Evolutionary conservation across 164 flowering plant genomes (phyloP).

Genomic region (Brasenia schreberi): DNA sequence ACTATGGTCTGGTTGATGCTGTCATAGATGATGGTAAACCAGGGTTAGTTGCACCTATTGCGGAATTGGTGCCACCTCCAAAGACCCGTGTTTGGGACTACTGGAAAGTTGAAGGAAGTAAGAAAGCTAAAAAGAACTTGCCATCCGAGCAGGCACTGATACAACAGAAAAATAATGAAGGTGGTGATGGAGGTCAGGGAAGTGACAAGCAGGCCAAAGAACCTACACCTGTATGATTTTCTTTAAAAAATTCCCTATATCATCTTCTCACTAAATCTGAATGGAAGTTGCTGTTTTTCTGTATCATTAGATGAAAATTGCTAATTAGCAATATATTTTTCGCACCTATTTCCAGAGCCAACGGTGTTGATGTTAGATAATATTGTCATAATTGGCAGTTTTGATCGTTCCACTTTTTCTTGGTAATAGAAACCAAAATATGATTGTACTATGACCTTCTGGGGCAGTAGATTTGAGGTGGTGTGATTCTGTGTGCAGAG

Average conservation of each 20-base stretch:
- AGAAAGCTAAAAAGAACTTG: conserved; percentile 38
- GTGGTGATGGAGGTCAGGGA: conserved; percentile 17
- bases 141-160: conserved; percentile 60
- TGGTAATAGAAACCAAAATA: neutral
- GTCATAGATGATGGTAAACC: conserved; percentile 94
- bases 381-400: neutral
- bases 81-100: conserved; percentile 45
- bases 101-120: conserved; percentile 56
- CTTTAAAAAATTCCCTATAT: neutral
- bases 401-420: neutral
- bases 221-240: conserved; percentile 18
- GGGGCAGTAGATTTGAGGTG: no score
- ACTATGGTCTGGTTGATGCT: conserved; percentile 76
- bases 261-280: neutral
- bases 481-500: no score
- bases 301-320: conserved; percentile 3
- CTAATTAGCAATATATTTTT: conserved; percentile 3
- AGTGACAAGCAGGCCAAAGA: conserved; percentile 12
- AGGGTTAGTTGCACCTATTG: conserved; percentile 80
- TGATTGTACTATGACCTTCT: no score
- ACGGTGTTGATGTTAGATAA: neutral
- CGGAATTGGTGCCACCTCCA: conserved; percentile 65
- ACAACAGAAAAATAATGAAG: conserved; percentile 20
- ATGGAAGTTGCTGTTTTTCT: neutral
- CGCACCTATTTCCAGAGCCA: neutral